Base-by-base conservation (phyloP, 108 stramenopile genomes). In the Seminavis robusta region DNA sequence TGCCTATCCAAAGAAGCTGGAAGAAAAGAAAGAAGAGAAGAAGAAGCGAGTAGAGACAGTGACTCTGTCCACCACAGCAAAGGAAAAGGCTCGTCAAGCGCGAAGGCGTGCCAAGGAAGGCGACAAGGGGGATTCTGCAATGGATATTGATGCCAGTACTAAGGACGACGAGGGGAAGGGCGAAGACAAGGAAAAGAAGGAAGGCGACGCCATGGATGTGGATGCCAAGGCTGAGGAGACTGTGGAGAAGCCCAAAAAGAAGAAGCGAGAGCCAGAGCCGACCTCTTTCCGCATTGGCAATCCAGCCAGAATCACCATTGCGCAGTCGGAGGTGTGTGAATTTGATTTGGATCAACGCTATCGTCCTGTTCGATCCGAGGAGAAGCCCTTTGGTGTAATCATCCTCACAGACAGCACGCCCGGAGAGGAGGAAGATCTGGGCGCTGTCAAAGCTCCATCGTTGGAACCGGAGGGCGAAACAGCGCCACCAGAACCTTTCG, bases 11-110 rank as follows among this genome's bases (percentile, higher is more conserved):
- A 95, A 96, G 78, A 86, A 84, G 47, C 58, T 95, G 32, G 93
- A 94, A 56, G 96, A 98, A 80, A 98, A 98, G 77, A 97, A 98
- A 77, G 98, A 97, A 70, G 95, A 95, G 56, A 90, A 95, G 65
- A 97, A 97, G 73, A 95, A 98, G 76, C 84, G 92, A 15, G 96
- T 99, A 4, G 89, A 94, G 36, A 98, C 97, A 2, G 99, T 96
- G 1, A 81, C 94, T 13, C 85, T 99, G 20, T 97, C 96, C 38
- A 98, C 96, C 32, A 97, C 98, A 1, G 95, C 95, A 15, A 97
- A 98, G 60, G 90, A 95, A 19, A 97, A 94, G 66, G 98, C 97
- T 4, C 72, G 94, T 13, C 74, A 84, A 54, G 96, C 94, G 19
- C 79, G 96, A 32, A 96, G 95, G 33, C 83, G 83, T 52, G 93